These are phyloP conservation scores for Panaeolus papilionaceus DNA, from an alignment of 768 basidiomycete genomes.

Conservation along the genomic window DNA sequence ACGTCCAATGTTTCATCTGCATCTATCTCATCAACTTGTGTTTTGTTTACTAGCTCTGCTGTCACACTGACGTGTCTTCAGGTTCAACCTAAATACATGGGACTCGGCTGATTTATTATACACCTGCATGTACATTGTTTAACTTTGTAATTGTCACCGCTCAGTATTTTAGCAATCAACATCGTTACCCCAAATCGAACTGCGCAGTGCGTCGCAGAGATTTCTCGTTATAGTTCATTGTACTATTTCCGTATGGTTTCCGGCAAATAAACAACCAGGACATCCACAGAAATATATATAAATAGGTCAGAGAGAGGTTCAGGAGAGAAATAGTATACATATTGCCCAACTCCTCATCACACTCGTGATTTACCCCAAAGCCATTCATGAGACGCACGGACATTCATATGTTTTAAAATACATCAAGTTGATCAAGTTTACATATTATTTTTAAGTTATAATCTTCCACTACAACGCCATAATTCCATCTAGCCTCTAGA, in stretches of 20 bases:
- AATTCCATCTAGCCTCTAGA: slow-evolving; percentile 31
- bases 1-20: not conserved
- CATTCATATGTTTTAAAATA: not conserved
- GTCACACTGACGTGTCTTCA: not conserved
- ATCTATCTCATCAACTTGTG: not conserved
- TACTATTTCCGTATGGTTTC: not conserved
- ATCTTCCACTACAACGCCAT: slow-evolving; percentile 12
- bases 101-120: slow-evolving; percentile 3
- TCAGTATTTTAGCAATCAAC: slow-evolving; percentile 5
- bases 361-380: not conserved
- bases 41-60: not conserved
- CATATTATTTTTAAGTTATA: slow-evolving; percentile 14
- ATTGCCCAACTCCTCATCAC: too few relatives aligned
- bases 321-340: too few relatives aligned
- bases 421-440: not conserved
- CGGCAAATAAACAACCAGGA: not conserved
- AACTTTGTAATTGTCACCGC: slow-evolving; percentile 3
- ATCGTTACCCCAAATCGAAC: not conserved
- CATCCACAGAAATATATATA: not conserved
- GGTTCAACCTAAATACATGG: not conserved
- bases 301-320: too few relatives aligned
- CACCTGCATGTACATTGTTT: not conserved
- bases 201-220: not conserved
- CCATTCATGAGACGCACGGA: not conserved
- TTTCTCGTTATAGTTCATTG: not conserved